A percentile compares a stretch with the other conserved stretches of the same genome.
phyloP scores from a whole-genome alignment of 192 early-diverging fungal species.

The Backusella morwellensis region DNA sequence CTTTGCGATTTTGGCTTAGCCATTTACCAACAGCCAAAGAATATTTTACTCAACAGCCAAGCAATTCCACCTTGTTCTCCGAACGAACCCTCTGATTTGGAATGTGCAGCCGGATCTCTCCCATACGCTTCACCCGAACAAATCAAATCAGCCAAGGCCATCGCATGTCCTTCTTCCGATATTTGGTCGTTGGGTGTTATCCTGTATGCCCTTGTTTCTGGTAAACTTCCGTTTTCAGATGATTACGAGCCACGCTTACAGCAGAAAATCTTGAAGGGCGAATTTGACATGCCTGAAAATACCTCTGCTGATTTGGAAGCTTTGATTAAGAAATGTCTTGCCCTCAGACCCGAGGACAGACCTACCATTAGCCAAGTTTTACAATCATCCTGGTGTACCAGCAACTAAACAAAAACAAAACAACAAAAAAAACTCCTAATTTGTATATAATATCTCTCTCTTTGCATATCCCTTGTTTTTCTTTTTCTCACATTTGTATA shows the following conservation, averaged over 20 bases:
- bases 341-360: constrained; percentile 40
- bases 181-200: constrained; percentile 79
- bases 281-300: constrained; percentile 44
- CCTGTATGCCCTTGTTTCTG: constrained; percentile 67
- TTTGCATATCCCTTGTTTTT: background rate
- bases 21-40: constrained; percentile 45
- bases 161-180: constrained; percentile 57
- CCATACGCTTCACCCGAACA: constrained; percentile 77
- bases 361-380: constrained; percentile 44
- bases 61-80: background rate
- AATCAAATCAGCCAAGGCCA: constrained; percentile 41
- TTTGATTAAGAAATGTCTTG: constrained; percentile 45
- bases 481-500: background rate
- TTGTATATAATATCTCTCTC: background rate
- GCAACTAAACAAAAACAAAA: background rate
- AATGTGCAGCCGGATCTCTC: constrained; percentile 56
- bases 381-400: constrained; percentile 14
- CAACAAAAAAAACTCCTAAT: background rate
- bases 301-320: constrained; percentile 36
- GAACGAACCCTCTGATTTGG: constrained; percentile 14
- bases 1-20: constrained; percentile 88
- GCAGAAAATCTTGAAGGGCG: constrained; percentile 63
- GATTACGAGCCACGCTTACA: constrained; percentile 69
- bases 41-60: constrained; percentile 25
- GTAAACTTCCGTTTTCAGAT: constrained; percentile 73